Evolutionary conservation across 1,139 yeast genomes (phyloP).

Genomic region (Scheffersomyces segobiensis): DNA sequence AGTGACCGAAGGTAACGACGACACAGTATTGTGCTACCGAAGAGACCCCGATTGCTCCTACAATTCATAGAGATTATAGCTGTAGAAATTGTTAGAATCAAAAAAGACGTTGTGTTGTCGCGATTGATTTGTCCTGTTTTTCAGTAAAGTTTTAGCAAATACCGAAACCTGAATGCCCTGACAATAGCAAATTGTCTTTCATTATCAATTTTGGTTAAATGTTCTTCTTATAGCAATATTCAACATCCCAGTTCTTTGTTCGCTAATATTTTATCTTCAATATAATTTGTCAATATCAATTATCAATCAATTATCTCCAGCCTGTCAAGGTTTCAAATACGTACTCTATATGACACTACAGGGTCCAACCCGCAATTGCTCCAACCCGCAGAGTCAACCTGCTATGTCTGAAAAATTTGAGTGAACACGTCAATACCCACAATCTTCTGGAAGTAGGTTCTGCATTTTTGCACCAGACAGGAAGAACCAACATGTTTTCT

Average conservation of each 20-base stretch:
- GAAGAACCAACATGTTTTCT: background rate
- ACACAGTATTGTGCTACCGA: background rate
- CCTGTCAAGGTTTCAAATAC: background rate
- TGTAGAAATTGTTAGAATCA: background rate
- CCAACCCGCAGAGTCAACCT: background rate
- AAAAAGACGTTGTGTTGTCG: background rate
- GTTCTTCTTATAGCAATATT: too few species aligned
- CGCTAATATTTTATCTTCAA: too few species aligned
- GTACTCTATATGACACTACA: background rate
- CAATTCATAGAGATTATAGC: too few species aligned
- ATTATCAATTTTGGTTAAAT: background rate
- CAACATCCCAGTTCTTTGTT: background rate
- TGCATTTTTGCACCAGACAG: background rate
- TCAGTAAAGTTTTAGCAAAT: background rate
- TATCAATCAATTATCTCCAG: background rate
- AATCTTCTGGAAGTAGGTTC: background rate
- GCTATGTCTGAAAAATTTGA: conserved; percentile 1
- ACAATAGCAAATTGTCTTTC: background rate
- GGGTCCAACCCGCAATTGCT: background rate
- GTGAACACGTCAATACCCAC: conserved; percentile 14
- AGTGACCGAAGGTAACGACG: background rate
- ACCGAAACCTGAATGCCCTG: background rate
- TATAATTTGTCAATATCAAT: background rate
- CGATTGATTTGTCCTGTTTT: background rate
- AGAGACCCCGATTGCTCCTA: background rate